A percentile compares a stretch with the other conserved stretches of the same genome.
Conservation (phyloP, 1,284 basidiomycete species). For the Malassezia sp. region DNA sequence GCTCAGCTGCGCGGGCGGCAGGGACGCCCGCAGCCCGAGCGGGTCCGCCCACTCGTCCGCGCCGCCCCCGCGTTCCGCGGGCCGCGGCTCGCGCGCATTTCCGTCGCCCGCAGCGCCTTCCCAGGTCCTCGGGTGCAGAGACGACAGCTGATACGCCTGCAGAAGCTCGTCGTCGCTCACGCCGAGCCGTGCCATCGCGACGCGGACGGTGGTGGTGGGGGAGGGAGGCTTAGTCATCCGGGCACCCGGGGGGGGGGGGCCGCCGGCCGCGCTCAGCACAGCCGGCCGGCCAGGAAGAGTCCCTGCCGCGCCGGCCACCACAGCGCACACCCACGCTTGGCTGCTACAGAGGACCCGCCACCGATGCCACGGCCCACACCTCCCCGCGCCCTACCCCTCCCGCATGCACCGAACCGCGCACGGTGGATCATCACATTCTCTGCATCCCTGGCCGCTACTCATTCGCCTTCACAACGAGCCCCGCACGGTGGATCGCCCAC, state of each 20-base stretch:
- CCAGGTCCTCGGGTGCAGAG: slow-evolving; percentile 45
- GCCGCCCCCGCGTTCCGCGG: slow-evolving; percentile 12
- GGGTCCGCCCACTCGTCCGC: slow-evolving; percentile 40
- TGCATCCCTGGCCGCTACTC: slow-evolving; percentile 4
- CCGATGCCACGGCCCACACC: too few species aligned
- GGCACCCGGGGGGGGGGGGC: too few species aligned
- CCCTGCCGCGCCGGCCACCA: too few species aligned
- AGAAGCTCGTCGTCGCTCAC: slow-evolving; percentile 44
- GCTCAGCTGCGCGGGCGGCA: slow-evolving; percentile 46
- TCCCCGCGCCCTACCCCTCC: too few species aligned
- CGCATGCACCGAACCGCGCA: too few species aligned
- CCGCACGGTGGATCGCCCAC: slow-evolving; percentile 41
- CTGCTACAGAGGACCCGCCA: too few species aligned
- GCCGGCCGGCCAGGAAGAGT: too few species aligned
- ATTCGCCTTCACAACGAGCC: slow-evolving; percentile 21
- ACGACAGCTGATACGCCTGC: slow-evolving; percentile 47
- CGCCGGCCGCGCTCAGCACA: too few species aligned
- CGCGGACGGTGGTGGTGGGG: background rate
- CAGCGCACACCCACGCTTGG: too few species aligned
- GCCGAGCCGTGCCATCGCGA: slow-evolving; percentile 26
- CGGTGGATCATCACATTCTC: too few species aligned
- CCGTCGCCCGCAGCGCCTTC: slow-evolving; percentile 18
- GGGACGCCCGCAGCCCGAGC: slow-evolving; percentile 47
- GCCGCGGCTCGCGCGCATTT: slow-evolving; percentile 6
- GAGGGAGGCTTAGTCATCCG: too few species aligned